phyloP scores from a whole-genome alignment of 192 early-diverging fungal genomes.

The Powellomyces hirtus region DNA sequence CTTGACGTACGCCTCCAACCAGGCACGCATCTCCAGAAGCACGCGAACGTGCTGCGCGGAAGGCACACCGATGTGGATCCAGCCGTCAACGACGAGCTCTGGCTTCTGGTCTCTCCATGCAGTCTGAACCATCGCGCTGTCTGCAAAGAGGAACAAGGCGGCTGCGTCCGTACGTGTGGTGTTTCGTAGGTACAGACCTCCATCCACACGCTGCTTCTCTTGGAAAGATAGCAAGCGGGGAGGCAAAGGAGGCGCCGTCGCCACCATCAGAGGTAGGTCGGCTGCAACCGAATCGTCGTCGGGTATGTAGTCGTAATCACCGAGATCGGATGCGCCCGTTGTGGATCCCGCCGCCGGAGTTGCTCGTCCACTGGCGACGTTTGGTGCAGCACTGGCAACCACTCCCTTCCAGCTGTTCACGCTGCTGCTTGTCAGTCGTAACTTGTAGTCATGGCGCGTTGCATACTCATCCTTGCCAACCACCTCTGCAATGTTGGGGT shows the following conservation, averaged over 20 bases:
- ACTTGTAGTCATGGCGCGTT: conserved; percentile 17
- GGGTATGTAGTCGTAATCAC: conserved; percentile 19
- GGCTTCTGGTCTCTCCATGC: not conserved
- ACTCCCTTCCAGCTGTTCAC: conserved; percentile 40
- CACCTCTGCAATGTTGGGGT: conserved; percentile 50
- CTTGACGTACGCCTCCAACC: conserved; percentile 38
- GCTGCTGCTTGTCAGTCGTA: conserved; percentile 35
- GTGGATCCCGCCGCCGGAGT: conserved; percentile 4
- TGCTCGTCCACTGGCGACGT: not conserved
- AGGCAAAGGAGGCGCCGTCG: conserved; percentile 28
- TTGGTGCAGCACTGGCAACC: not conserved
- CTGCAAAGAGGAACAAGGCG: conserved; percentile 33
- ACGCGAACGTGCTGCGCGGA: conserved; percentile 25
- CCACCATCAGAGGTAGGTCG: not conserved
- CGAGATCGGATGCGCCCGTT: conserved; percentile 9
- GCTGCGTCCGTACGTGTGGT: conserved; percentile 37
- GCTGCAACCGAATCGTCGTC: conserved; percentile 6
- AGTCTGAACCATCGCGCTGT: not conserved
- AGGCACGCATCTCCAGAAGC: conserved; percentile 25
- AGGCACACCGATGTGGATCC: conserved; percentile 22
- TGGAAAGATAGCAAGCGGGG: conserved; percentile 44
- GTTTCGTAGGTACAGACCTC: conserved; percentile 37
- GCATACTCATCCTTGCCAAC: conserved; percentile 41
- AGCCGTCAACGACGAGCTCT: conserved; percentile 1
- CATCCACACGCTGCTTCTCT: conserved; percentile 50